Base-by-base conservation (phyloP, 768 basidiomycete species). In the Kwoniella europaea region DNA sequence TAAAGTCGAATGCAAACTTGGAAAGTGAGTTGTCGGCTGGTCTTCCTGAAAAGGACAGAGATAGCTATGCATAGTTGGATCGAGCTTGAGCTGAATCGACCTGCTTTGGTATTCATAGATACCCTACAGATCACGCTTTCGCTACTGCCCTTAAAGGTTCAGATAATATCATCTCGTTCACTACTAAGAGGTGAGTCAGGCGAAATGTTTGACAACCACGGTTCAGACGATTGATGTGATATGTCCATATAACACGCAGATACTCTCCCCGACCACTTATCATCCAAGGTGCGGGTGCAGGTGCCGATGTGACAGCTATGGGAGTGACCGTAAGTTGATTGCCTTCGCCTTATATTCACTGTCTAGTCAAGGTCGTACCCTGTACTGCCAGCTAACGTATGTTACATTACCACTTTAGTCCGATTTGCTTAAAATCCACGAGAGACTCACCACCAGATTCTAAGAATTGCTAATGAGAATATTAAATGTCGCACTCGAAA, bases 271-370 rank as follows among this genome's bases (percentile, higher is more conserved):
- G 94, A 53, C 96, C 97, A 1, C 86, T 99, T 67, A 92, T 98
- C 71, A 88, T 99, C 43, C 96, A 98, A 79, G 97, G 97, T 61
- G 91, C 95, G 0, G 97, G 97, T 2, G 97, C 97, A 0, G 97
- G 97, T n/a, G 94, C 94, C 0, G 94, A 91, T 27, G 96, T 98
- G 15, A 99, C 97, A 42, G 97, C 97, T 0, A 98, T 98, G 93
- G 97, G 97, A 9, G 94, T 98, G 16, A 87, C 96, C 20, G 80
- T 81, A 71, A 78, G 82, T 77, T n/a, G 5, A 13, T 46, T 35
- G 35, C 35, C 35, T 35, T 35, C 35, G 35, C 24, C 42, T 22
- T 22, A 12, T 18, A 22, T 13, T 42, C 22, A 10, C n/a, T 10
- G 20, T 59, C 13, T 18, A 16, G 18, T 50, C 3, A 50, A 12